Evolutionary conservation across 2,329 filamentous ascomycete species (phyloP), one percentile per base, ranked within the genome.

Genomic region (Podosphaera xanthii): DNA sequence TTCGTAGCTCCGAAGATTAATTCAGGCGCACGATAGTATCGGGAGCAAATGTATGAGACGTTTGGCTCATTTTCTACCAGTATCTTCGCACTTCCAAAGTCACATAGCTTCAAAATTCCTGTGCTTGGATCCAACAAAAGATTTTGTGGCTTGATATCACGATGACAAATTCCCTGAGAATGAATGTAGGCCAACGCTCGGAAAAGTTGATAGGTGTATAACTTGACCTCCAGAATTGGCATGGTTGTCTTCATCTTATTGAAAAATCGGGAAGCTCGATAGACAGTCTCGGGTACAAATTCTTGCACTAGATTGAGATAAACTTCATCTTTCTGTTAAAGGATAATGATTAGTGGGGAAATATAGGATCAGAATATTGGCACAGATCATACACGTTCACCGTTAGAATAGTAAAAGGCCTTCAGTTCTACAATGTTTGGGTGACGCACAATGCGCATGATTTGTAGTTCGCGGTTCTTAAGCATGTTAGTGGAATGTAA

Each of bases 221-320:
- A 84, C 78, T 98, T 98, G 71, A 97, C 89, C 73, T 98, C 92
- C 67, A 98, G 81, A 67, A 91, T 95, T 14, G 92, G 92, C 92
- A 98, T 98, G 58, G 91, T 96, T 5, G 90, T 94, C 82, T 97
- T 98, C 84, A 97, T 85, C 77, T 98, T 98, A 79, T 94, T 97
- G 80, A 98, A 98, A 76, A 96, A 97, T 68, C 92, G 84, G 63
- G 92, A 97, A 50, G 92, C 92, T 69, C 92, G 84, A 73, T 98
- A 98, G 58, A 98, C 92, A 10, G 92, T 98, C 76, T 98, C 92
- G 57, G 92, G 92, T 57, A 98, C 92, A 68, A 89, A 98, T 72
- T 98, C 92, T 72, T 97, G 88, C 58, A 98, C 91, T 62, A 98
- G 80, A 70, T 98, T 98, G 65, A 98, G 83, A 72, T 97, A 98